Evolutionary conservation across 2,329 filamentous ascomycete species (phyloP), one percentile per base, ranked within the genome.

Genomic region (Talaromyces sp.): DNA sequence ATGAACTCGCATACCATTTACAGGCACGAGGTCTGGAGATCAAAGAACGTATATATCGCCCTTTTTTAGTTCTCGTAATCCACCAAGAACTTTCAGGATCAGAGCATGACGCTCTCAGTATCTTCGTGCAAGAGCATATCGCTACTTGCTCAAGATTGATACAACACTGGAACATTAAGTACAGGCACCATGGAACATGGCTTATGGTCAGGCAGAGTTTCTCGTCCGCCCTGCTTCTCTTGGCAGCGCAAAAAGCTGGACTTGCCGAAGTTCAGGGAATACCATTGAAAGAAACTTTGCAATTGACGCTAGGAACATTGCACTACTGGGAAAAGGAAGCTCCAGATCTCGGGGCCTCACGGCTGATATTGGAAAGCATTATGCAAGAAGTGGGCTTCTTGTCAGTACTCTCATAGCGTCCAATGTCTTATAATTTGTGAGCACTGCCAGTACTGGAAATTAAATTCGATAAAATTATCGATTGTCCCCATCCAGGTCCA

Each of bases 161-260:
- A 24, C 43, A 45, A 39, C 57, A 39, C 5, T 37, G 57, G 19
- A 60, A 22, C 6, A 37, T 39, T 16, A 35, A 39, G 16, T 39
- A 60, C 31, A 37, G 57, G n/a, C 57, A 60, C 11, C 57, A 60
- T 47, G 57, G 57, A n/a, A 60, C 57, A 4, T 60, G 57, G 57
- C 45, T 45, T 24, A 39, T 45, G 39, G 45, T 45, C 10, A 27
- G 57, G 45, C 37, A 39, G 10, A 60, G 43, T 37, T 60, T 60
- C 10, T 45, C 45, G 31, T 45, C 43, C 9, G 45, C 37, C 19
- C 9, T 60, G 43, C 31, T 60, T 14, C 24, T 60, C 13, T 37
- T 60, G 43, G 57, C 57, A 9, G 57, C 57, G n/a, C 37, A 45
- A 5, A 60, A 60, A 60, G 45, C 37, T 47, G 57, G 57, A 7